Base-by-base conservation (phyloP, 208 protist genomes). In the Herpetomonas tarakana region DNA sequence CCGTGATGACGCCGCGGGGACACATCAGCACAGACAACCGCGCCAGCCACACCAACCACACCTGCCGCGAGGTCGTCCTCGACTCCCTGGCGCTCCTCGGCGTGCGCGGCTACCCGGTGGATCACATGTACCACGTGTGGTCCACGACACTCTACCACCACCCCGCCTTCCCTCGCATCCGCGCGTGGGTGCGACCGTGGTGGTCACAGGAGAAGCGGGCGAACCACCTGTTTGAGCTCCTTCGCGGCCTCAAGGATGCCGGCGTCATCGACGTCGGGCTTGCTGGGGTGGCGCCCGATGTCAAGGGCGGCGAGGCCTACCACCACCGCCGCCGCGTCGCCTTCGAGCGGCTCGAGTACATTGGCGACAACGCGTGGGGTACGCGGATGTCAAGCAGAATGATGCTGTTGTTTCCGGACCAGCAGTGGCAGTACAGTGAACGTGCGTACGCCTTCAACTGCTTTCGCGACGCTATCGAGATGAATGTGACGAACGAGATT, bases 301-400 rank as follows among this genome's bases (percentile, higher is more conserved):
- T 4, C 22, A 24, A 53, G 22, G 2, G 16, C 68, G 53, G 52
- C 22, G 69, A 49, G 22, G 29, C 47, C 0, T 19, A 57, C 6
- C 51, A 69, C 39, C 80, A 81, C 49, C 76, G 81, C 16, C 89
- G 83, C 18, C 79, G 86, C 38, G 52, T 93, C 18, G 83, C 76
- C 12, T 92, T 89, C 68, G 86, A 96, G 25, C 68, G 89, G 22
- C 38, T 89, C 26, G 86, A 96, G 67, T 96, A 92, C 74, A 82
- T 96, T 62, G 89, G 89, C 0, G 89, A 96, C 66, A 85, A 66
- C 61, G 71, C 69, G 26, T 93, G 89, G 89, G 76, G 86, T 21
- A 63, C 70, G 30, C 52, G 84, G 52, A 58, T 93, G 12, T 78
- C 80, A 11, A 71, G 68, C 45, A 81, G 89, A 18, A 79, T 96